Evolutionary conservation across 2,329 filamentous ascomycete species (phyloP), one percentile per base, ranked within the genome.

Genomic region (Claviceps cyperi): DNA sequence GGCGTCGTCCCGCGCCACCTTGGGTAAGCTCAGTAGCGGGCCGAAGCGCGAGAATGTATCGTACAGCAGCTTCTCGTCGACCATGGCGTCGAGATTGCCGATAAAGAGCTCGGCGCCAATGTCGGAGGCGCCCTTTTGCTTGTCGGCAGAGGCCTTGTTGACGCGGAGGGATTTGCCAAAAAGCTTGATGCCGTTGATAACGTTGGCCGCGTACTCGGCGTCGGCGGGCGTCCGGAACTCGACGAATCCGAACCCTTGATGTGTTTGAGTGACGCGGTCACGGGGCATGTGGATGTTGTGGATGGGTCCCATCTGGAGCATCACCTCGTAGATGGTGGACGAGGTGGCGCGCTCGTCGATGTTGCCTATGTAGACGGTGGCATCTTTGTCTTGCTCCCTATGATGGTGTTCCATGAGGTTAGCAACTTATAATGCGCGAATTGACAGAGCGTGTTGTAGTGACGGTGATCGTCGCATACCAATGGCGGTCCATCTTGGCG

Each of bases 221-320:
- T 96, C 92, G 62, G 89, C 83, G 64, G 95, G 89, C 58, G 85
- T 90, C 63, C 89, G 91, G 68, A 96, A 98, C 69, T 98, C 92
- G 68, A 98, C 92, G 69, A 98, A 98, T 60, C 92, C 92, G 74
- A 96, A 98, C 59, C 92, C 92, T 69, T 97, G 92, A 67, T 98
- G 92, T 51, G 83, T 84, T 64, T 96, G 89, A 45, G 92, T 96
- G 59, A 98, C 92, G 66, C 92, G 87, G 68, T 98, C 92, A 74
- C 96, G 95, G 50, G 92, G 92, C 64, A 98, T 82, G 70, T 98
- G 92, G 55, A 98, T 91, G 69, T 97, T 97, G 64, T 94, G 87
- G 60, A 98, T 94, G 59, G 91, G 90, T 50, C 92, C 92, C 65
- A 90, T 89, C 72, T 98, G 92, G 50, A 96, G 82, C 89, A 97